Conservation (phyloP, 2,329 filamentous ascomycete genomes). For the Neopestalotiopsis sp. region DNA sequence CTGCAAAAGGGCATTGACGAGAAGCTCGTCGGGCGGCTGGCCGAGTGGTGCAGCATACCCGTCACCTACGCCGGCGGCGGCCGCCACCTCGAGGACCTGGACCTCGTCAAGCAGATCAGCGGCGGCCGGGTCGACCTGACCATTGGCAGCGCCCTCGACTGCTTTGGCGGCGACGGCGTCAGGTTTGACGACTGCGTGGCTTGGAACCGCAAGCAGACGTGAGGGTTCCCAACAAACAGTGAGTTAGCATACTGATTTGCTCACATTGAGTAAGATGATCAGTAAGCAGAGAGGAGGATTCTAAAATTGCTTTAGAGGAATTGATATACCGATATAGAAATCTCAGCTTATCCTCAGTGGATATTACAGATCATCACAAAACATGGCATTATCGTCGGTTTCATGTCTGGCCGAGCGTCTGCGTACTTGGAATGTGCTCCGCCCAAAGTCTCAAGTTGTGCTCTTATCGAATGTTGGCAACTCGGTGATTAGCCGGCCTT, state of each 20-base stretch:
- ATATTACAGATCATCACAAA: background rate
- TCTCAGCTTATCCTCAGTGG: background rate
- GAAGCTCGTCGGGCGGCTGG: constrained; percentile 75
- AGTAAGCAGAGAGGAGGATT: background rate
- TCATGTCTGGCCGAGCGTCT: background rate
- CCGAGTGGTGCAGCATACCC: constrained; percentile 87
- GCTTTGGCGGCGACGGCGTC: constrained; percentile 89
- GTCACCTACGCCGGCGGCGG: constrained; percentile 98
- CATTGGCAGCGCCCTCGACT: constrained; percentile 94
- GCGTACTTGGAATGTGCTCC: background rate
- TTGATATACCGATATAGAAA: background rate
- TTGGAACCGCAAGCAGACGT: constrained; percentile 72
- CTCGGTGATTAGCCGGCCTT: too few species aligned
- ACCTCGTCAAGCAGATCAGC: constrained; percentile 80
- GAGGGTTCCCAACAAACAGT: background rate
- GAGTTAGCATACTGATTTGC: background rate
- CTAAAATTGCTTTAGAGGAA: background rate
- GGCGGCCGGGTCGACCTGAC: constrained; percentile 86
- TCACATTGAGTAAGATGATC: background rate
- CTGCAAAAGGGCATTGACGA: constrained; percentile 91
- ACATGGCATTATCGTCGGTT: background rate
- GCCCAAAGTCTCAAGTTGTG: too few species aligned
- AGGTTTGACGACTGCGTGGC: constrained; percentile 86
- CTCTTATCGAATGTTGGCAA: too few species aligned
- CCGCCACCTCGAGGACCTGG: constrained; percentile 79